These are phyloP conservation scores for Aquilaria sinensis DNA, from an alignment of 345 rosid species.

Conservation along the genomic window DNA sequence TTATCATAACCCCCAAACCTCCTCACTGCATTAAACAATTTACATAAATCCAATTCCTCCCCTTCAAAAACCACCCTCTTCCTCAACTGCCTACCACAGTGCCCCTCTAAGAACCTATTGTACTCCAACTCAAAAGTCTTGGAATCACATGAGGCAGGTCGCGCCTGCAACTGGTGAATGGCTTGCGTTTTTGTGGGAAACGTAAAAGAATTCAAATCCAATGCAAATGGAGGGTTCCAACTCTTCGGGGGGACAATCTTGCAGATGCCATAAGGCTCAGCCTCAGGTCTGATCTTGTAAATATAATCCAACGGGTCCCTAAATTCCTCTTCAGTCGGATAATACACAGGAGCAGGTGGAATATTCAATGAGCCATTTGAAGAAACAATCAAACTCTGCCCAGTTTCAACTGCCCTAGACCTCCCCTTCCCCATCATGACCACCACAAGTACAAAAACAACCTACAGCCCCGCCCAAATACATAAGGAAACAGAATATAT, in stretches of 20 bases:
- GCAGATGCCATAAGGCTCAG: slow-evolving; percentile 89
- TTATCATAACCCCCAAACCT: slow-evolving; percentile 82
- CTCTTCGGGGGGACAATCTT: slow-evolving; percentile 77
- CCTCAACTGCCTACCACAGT: slow-evolving; percentile 62
- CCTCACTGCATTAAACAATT: slow-evolving; percentile 83
- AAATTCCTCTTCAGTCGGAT: slow-evolving; percentile 80
- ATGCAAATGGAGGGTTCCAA: slow-evolving; percentile 81
- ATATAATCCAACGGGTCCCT: slow-evolving; percentile 80
- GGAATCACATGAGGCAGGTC: slow-evolving; percentile 81
- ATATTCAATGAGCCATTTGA: slow-evolving; percentile 35
- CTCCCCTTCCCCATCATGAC: slow-evolving; percentile 84
- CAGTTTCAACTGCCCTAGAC: slow-evolving; percentile 77
- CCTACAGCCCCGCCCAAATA: neutral
- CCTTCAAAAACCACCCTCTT: slow-evolving; percentile 78
- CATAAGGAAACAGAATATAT: neutral
- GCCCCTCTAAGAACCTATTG: slow-evolving; percentile 64
- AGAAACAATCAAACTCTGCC: slow-evolving; percentile 36
- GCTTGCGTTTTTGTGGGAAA: slow-evolving; percentile 95
- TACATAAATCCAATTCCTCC: slow-evolving; percentile 85
- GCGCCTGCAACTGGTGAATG: slow-evolving; percentile 88
- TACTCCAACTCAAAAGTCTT: slow-evolving; percentile 91
- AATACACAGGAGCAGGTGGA: slow-evolving; percentile 65
- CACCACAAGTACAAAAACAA: slow-evolving; percentile 17
- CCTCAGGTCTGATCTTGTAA: slow-evolving; percentile 73
- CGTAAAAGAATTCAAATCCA: slow-evolving; percentile 54